Conservation (phyloP, 257 asterid species). For the Nyctanthes arbortristis region DNA sequence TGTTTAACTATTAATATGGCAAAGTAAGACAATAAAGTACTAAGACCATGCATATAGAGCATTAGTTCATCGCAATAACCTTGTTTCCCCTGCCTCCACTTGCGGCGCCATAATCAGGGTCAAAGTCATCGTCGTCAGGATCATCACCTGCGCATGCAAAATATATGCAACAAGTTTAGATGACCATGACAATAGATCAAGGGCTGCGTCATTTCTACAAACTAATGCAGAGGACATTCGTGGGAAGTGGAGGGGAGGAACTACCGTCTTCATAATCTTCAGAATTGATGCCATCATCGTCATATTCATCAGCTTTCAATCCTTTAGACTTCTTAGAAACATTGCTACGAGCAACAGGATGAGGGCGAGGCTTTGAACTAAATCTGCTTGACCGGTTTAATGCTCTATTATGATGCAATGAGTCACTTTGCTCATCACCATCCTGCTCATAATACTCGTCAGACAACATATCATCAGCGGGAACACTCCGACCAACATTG, state of each 20-base stretch:
- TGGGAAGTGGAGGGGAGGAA: conserved; percentile 2
- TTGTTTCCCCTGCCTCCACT: conserved; percentile 55
- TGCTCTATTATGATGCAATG: conserved; percentile 58
- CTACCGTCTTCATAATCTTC: conserved; percentile 52
- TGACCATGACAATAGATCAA: conserved; percentile 5
- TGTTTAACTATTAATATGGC: too few species aligned
- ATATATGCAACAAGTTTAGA: conserved; percentile 21
- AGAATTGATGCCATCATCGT: conserved; percentile 51
- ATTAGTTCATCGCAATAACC: conserved; percentile 40
- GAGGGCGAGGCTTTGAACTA: conserved; percentile 50
- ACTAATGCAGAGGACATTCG: conserved; percentile 10
- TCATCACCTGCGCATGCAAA: conserved; percentile 75
- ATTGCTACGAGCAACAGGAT: conserved; percentile 44
- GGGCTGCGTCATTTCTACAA: conserved; percentile 7
- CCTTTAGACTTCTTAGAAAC: conserved; percentile 57
- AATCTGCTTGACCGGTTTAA: conserved; percentile 52
- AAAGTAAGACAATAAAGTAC: neutral
- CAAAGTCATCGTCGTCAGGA: conserved; percentile 88
- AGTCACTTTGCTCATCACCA: conserved; percentile 78
- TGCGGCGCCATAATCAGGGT: conserved; percentile 73
- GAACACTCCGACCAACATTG: conserved; percentile 56
- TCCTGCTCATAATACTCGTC: conserved; percentile 99
- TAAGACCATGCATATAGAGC: conserved; percentile 1
- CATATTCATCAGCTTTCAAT: conserved; percentile 48
- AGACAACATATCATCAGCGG: conserved; percentile 90